phyloP scores from a whole-genome alignment of 176 grass and related monocot genomes.

The Aegilops longissima region DNA sequence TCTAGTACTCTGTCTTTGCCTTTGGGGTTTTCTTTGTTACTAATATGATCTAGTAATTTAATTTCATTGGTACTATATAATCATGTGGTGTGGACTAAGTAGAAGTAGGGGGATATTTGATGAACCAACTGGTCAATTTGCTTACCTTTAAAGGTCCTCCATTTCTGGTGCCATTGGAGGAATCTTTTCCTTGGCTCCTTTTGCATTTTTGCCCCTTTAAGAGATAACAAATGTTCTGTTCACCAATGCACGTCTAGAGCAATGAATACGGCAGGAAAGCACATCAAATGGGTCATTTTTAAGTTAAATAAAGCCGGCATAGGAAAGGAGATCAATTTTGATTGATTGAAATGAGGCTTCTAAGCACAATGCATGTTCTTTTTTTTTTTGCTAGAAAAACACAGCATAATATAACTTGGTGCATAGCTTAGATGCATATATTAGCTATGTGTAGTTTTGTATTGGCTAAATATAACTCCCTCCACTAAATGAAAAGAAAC shows the following conservation, averaged over 20 bases:
- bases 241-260: not conserved
- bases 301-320: not conserved
- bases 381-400: not conserved
- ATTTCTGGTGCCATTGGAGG: constrained; percentile 36
- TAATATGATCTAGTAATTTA: not conserved
- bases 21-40: constrained; percentile 18
- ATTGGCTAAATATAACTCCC: not conserved
- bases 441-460: not conserved
- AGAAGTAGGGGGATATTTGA: constrained; percentile 13
- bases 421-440: not conserved
- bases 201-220: constrained; percentile 37
- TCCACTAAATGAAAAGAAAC: not conserved
- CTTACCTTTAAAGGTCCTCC: constrained; percentile 44
- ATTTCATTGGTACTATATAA: constrained; percentile 2
- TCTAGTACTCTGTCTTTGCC: constrained; percentile 24
- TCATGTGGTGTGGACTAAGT: constrained; percentile 32
- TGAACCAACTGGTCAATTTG: constrained; percentile 38
- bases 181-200: constrained; percentile 30
- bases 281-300: not conserved
- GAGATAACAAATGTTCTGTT: constrained; percentile 29
- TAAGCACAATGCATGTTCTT: not conserved
- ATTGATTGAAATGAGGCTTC: not conserved
- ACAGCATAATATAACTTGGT: not conserved
- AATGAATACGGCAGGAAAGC: not conserved
- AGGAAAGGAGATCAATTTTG: not conserved